Evolutionary conservation across 192 early-diverging fungal genomes (phyloP), one percentile per base, ranked within the genome.

Genomic region (Rhizoclosmatium sp.): DNA sequence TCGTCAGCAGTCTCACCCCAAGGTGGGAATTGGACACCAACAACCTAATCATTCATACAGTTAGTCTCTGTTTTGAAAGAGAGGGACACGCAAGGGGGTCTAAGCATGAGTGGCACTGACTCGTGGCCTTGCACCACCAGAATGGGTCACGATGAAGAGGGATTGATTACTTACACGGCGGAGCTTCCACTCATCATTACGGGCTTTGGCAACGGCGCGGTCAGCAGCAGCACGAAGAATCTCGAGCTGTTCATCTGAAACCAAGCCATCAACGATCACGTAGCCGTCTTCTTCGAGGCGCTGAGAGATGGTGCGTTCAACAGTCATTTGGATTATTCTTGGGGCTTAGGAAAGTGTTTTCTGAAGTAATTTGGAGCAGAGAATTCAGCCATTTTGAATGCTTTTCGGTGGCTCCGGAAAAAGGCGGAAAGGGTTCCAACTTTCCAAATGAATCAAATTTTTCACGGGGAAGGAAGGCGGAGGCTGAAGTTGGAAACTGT

Each of bases 11-110:
- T 85, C 51, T 86, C 78, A 31, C 59, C 71, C 86, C 86, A 87
- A 23, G 86, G 86, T 41, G 86, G 86, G 49, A 87, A 87, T 59
- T 84, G 84, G 31, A 81, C 85, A 48, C 86, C 86, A 23, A 87
- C 86, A 40, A 83, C 75, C 60, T 84, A 81, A 65, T 82, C 76
- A 64, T 60, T 10, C 10, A 68, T 10, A 47, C 45, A 19, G n/a
- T 65, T 23, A 12, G 62, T 62, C 21, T 62, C 21, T 40, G 23
- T 62, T 21, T 62, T 9, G 19, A 56, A 56, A 56, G 54, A 56
- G 19, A 56, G 54, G 19, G 54, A 56, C 9, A n/a, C 10, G 19
- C 10, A 56, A 56, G 54, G 54, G 54, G 54, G 54, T 9, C 54
- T 14, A n/a, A 65, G 62, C 62, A 65, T 58, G 14, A 58, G 56